Conservation (phyloP, 2,329 filamentous ascomycete genomes). For the Neopestalotiopsis sp. region DNA sequence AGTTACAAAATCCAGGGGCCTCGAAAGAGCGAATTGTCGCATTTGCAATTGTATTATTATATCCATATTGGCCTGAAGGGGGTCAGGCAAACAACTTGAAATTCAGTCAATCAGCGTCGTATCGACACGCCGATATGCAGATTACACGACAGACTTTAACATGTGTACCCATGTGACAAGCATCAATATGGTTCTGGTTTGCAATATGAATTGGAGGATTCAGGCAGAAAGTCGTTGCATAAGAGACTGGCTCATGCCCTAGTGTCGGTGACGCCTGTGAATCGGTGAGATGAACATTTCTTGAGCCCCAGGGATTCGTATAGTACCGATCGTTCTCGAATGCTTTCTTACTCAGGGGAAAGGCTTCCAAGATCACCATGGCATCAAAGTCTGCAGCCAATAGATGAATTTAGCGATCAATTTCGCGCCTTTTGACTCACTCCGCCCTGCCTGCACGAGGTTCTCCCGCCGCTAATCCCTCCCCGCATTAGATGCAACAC, state of each 20-base stretch:
- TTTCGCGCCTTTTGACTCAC: not conserved
- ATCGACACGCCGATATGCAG: not conserved
- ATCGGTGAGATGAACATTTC: no score
- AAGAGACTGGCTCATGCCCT: no score
- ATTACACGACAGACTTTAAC: not conserved
- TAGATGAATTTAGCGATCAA: not conserved
- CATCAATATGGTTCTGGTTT: no score
- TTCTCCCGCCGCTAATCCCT: not conserved
- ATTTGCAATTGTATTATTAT: not conserved
- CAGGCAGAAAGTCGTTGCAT: no score
- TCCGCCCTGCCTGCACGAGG: not conserved
- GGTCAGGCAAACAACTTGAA: not conserved
- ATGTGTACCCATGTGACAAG: no score
- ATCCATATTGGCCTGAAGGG: not conserved
- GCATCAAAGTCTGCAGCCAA: not conserved
- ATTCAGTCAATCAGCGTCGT: not conserved
- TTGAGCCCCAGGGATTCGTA: no score
- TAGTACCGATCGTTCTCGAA: no score
- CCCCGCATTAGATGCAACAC: not conserved
- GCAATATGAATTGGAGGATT: no score
- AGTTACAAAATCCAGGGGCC: not conserved
- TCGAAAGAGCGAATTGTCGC: not conserved
- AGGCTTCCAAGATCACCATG: no score
- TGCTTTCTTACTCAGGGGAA: no score
- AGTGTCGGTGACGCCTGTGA: no score